Conservation (phyloP, 331 rosid genomes). For the Quercus tomentella region DNA sequence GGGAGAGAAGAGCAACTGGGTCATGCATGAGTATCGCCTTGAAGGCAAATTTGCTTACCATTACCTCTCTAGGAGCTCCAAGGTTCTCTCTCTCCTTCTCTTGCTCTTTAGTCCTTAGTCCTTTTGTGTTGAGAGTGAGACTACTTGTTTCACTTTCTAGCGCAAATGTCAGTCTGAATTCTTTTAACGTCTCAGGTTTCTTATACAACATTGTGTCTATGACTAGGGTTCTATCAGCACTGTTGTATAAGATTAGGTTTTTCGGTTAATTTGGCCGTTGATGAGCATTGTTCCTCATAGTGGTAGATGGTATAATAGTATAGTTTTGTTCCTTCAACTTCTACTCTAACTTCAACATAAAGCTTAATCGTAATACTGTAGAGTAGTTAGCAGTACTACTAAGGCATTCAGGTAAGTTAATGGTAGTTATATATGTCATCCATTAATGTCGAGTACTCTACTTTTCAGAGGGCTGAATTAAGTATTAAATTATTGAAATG, state of each 20-base stretch:
- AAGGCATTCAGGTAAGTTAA: not conserved
- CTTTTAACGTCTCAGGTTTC: not conserved
- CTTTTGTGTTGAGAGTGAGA: not conserved
- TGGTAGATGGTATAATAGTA: not conserved
- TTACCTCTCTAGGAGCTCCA: slow-evolving; percentile 65
- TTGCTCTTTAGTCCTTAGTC: not conserved
- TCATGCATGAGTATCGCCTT: slow-evolving; percentile 96
- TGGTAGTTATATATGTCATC: not conserved
- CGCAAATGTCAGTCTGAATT: not conserved
- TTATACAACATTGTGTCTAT: not conserved
- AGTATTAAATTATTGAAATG: not conserved
- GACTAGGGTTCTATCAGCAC: slow-evolving; percentile 11
- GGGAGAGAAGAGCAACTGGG: slow-evolving; percentile 94
- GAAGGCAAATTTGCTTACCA: slow-evolving; percentile 94
- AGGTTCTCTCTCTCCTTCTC: slow-evolving; percentile 30
- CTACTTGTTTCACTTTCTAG: not conserved
- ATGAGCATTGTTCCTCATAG: not conserved
- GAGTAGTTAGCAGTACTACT: not conserved
- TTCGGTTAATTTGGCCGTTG: not conserved
- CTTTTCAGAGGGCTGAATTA: not conserved
- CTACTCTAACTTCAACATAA: not conserved
- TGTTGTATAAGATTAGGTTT: not conserved
- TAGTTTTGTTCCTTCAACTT: not conserved
- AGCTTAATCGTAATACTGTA: not conserved
- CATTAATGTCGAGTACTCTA: not conserved